These are phyloP conservation scores for Primulina huaijiensis DNA, from an alignment of 257 asterid genomes.

Conservation along the genomic window DNA sequence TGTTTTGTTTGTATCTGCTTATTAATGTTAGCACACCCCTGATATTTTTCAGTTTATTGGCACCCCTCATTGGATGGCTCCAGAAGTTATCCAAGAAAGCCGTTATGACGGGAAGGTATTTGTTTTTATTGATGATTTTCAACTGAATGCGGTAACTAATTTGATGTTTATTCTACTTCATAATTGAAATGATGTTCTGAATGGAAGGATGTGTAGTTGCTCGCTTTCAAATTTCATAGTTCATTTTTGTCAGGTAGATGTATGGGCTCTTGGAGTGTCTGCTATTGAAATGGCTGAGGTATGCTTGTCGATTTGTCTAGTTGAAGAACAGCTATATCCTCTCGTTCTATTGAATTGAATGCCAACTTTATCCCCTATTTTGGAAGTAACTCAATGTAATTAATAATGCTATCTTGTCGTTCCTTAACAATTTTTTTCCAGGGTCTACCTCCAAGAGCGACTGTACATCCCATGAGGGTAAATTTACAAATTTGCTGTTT, in stretches of 20 bases:
- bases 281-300: conserved; percentile 99
- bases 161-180: conserved; percentile 10
- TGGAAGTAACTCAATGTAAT: no score
- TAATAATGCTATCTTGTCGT: neutral
- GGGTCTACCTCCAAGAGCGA: conserved; percentile 98
- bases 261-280: conserved; percentile 99
- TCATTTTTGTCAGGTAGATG: conserved; percentile 73
- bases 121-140: conserved; percentile 21
- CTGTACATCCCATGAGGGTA: conserved; percentile 99
- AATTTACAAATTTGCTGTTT: conserved; percentile 28
- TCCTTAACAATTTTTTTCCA: conserved; percentile 37
- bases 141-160: conserved; percentile 1
- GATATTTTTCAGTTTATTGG: conserved; percentile 72
- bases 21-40: conserved; percentile 18
- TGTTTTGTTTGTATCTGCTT: neutral
- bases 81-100: conserved; percentile 99
- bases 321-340: conserved; percentile 19
- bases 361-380: conserved; percentile 3
- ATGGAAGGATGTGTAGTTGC: conserved; percentile 11
- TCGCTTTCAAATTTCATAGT: neutral
- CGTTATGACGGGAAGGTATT: conserved; percentile 97
- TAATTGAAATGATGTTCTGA: conserved; percentile 6
- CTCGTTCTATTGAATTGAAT: conserved; percentile 14
- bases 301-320: conserved; percentile 22
- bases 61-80: conserved; percentile 99